phyloP scores from a whole-genome alignment of 331 rosid species.

The Saraca asoca region DNA sequence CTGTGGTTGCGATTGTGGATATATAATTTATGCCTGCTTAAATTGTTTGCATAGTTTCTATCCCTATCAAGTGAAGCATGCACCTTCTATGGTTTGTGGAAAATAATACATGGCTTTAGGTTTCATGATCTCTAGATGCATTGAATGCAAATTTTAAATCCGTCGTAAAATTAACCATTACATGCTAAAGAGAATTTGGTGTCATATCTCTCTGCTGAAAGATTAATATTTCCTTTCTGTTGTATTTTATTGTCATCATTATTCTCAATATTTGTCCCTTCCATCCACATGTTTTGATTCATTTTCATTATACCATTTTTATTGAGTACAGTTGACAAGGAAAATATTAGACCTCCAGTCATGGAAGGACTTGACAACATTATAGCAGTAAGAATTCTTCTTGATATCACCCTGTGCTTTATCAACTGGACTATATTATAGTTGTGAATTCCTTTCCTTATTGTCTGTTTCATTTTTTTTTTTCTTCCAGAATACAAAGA shows the following conservation, averaged over 20 bases:
- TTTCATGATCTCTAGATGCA: no score
- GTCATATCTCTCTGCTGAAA: no score
- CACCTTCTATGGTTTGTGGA: not conserved
- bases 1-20: not conserved
- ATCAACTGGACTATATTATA: not conserved
- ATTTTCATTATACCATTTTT: conserved; percentile 18
- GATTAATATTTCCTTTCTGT: not conserved
- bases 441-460: conserved; percentile 18
- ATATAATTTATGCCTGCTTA: not conserved
- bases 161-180: no score
- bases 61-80: not conserved
- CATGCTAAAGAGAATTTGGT: not conserved
- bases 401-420: not conserved
- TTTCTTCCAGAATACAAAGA: conserved; percentile 53
- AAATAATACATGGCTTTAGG: no score
- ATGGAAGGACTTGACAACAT: conserved; percentile 76
- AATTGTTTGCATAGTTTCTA: not conserved
- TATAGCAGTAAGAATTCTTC: conserved; percentile 50
- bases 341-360: conserved; percentile 67
- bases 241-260: conserved; percentile 1
- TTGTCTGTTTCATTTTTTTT: not conserved
- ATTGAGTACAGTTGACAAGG: conserved; percentile 55
- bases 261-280: not conserved
- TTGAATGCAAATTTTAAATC: no score
- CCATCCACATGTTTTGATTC: not conserved